Evolutionary conservation across 2,329 filamentous ascomycete species (phyloP).

Genomic region (Epichloe sibirici): DNA sequence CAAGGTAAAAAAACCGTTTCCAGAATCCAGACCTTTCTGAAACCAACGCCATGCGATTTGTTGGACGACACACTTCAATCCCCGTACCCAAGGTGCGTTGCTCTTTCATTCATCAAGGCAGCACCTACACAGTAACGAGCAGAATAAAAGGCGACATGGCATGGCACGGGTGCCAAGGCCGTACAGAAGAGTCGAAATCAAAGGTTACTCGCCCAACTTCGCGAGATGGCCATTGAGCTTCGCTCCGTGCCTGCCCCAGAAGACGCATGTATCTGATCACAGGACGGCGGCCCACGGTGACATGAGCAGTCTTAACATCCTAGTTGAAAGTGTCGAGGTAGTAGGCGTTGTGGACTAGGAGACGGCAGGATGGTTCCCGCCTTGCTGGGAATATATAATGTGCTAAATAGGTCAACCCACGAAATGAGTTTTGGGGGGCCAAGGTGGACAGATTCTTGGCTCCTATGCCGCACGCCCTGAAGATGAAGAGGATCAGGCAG

Average conservation of each 20-base stretch:
- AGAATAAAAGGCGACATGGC: neutral
- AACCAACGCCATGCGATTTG: neutral
- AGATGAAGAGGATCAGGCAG: too few species aligned
- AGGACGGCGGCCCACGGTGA: too few species aligned
- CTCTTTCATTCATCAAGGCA: neutral
- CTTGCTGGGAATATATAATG: too few species aligned
- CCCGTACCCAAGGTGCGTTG: neutral
- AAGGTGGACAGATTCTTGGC: too few species aligned
- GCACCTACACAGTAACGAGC: neutral
- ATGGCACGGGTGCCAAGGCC: neutral
- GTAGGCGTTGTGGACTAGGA: too few species aligned
- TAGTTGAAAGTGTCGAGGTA: too few species aligned
- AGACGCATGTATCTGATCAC: neutral
- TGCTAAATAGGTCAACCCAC: too few species aligned
- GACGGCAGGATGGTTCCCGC: too few species aligned
- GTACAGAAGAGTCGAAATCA: neutral
- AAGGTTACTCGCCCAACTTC: neutral
- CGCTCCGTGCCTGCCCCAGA: neutral
- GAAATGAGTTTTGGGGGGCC: too few species aligned
- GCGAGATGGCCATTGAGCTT: neutral
- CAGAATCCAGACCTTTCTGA: neutral
- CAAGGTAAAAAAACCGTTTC: too few species aligned
- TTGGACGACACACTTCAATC: neutral
- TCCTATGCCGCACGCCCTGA: too few species aligned
- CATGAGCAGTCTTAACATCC: too few species aligned